Base-by-base conservation (phyloP, 805 yeast genomes). In the Teunomyces panamensis region DNA sequence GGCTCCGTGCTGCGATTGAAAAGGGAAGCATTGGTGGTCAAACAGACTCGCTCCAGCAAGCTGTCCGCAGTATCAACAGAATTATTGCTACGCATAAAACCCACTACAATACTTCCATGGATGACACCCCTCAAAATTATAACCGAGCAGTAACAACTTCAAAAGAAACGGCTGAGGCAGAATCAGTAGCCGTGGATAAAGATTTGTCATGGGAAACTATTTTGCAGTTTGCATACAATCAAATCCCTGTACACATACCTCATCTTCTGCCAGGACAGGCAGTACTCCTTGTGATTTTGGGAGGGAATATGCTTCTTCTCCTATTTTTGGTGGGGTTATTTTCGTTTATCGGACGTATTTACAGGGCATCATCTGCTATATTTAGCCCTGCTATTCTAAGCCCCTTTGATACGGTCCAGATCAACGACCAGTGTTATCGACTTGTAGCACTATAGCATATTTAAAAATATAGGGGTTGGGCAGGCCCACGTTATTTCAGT, bases 1-100 rank as follows among this genome's bases (percentile, higher is more conserved):
- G 92, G 91, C 78, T 87, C 51, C 85, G 84, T 59, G 78, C 83
- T 17, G 85, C 88, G 0, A 82, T 87, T 50, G 94, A 87, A 58
- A 84, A 78, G 49, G 89, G 88, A 45, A 74, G 90, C 2, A 78
- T 83, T 54, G 81, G 81, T 35, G 94, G 92, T 9, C 91, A 87
- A 51, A 79, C 78, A 47, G 84, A 80, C 4, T 84, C 84, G 3
- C 79, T 86, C 16, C 74, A 73, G 44, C 66, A 69, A 1, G 48
- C 83, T 55, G 66, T 80, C 5, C 71, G 69, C 7, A 80, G 78
- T 45, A 53, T 85, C 35, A 75, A 71, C 49, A 66, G 63, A 24
- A 66, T 72, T 37, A 49, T 77, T 44, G 8, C 55, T 47, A 8
- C 48, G 17, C 29, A 26, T 26, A 26, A 29, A 9, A 26, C n/a